phyloP scores from a whole-genome alignment of 306 rosid genomes.

The Sindora glabra region DNA sequence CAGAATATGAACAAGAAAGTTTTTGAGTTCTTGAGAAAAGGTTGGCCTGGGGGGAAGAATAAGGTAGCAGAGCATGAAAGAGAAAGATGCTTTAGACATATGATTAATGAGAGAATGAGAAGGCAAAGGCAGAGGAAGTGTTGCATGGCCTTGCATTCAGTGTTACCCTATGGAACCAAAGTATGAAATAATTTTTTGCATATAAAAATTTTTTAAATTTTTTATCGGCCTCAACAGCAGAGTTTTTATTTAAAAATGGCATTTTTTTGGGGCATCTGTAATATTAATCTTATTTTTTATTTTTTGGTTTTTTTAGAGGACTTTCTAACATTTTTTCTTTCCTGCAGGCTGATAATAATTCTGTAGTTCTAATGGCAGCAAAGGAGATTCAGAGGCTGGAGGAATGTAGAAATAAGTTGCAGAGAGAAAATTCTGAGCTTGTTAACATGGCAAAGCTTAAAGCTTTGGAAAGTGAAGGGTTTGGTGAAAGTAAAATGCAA shows the following conservation, averaged over 20 bases:
- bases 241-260: no score
- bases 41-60: neutral
- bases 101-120: constrained; percentile 66
- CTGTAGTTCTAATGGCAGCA: constrained; percentile 44
- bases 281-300: no score
- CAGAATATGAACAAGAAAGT: constrained; percentile 31
- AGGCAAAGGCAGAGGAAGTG: constrained; percentile 55
- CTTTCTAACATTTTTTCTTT: neutral
- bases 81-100: constrained; percentile 47
- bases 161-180: constrained; percentile 61
- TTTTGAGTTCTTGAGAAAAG: constrained; percentile 33
- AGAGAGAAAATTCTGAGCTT: constrained; percentile 26
- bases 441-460: constrained; percentile 23
- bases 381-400: constrained; percentile 37
- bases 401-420: constrained; percentile 31
- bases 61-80: constrained; percentile 12
- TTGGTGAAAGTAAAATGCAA: constrained; percentile 7
- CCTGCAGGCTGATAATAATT: constrained; percentile 56
- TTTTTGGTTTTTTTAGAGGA: neutral
- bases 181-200: constrained; percentile 6
- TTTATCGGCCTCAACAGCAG: no score
- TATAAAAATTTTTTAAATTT: neutral
- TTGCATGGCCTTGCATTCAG: constrained; percentile 44
- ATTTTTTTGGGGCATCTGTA: no score
- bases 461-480: neutral